Base-by-base conservation (phyloP, 2,329 filamentous ascomycete genomes). In the Lachnellula occidentalis region DNA sequence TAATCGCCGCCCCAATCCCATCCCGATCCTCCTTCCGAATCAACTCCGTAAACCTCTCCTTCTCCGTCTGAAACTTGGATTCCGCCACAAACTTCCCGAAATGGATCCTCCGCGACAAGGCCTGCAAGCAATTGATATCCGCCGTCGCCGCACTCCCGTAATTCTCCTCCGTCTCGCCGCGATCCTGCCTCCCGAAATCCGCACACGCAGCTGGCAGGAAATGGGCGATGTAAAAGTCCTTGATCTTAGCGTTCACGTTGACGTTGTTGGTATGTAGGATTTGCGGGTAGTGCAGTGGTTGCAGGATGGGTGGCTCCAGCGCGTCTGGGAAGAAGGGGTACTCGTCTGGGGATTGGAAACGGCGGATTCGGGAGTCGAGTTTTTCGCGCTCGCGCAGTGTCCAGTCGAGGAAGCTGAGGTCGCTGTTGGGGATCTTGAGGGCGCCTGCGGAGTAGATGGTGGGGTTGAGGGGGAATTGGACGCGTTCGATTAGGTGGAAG, bases 51-150 rank as follows among this genome's bases (percentile, higher is more conserved):
- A 92, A 99, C 59, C 76, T 81, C 64, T 92, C 89, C 31, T 84
- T 80, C 63, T 97, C 89, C 46, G 87, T 86, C 64, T 82, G 81
- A 73, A 96, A 99, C 75, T 99, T 99, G 56, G 87, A 86, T 78
- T 99, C 94, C 43, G 94, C 94, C 8, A 99, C 94, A 67, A 97
- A 97, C 75, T 97, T 99, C 64, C 94, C 94, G 74, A 96, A 99
- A 73, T 99, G 94, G 64, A 99, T 94, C 53, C 94, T 80, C 42
- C 92, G 81, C 39, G 90, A 95, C 46, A 99, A 75, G 3, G 94
- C 88, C 76, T 99, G 94, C 60, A 99, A 77, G 66, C 88, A 92
- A 51, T 83, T 80, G 58, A 99, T 94, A 72, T 99, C 94, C 69
- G 88, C 91, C 1, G 90, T 95, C 1, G 91, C 92, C 1, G 92